A percentile compares a stretch with the other conserved stretches of the same genome.
phyloP scores from a whole-genome alignment of 352 stramenopile species.

The Aphanomyces stellatus region DNA sequence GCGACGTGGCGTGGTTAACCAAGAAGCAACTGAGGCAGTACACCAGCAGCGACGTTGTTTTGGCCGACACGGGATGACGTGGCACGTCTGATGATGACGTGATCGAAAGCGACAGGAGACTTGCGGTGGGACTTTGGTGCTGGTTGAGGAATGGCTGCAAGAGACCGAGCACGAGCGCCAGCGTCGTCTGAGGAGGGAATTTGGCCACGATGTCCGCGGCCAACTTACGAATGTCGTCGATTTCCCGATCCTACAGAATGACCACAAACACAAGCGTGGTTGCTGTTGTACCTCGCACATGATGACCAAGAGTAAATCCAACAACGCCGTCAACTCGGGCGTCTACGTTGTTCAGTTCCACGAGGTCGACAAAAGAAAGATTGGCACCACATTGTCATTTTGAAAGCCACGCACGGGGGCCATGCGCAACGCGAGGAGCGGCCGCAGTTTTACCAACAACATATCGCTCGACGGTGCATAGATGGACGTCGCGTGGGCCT shows the following conservation, averaged over 20 bases:
- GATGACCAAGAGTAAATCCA: background rate
- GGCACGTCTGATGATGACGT: background rate
- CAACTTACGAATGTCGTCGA: slow-evolving; percentile 2
- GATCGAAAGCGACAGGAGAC: no score
- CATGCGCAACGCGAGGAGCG: slow-evolving; percentile 1
- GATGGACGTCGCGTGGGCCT: background rate
- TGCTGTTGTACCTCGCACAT: no score
- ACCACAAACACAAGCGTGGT: no score
- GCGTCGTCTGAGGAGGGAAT: background rate
- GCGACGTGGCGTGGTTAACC: background rate
- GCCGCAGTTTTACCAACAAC: background rate
- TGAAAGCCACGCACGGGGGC: background rate
- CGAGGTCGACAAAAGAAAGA: no score
- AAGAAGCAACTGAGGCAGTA: background rate
- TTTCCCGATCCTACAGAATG: background rate
- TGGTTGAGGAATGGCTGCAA: background rate
- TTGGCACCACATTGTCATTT: no score
- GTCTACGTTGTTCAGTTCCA: no score
- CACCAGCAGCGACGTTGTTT: background rate
- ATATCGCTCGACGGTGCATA: background rate
- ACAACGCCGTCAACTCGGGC: no score
- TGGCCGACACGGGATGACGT: background rate
- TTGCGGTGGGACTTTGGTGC: background rate
- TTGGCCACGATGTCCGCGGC: slow-evolving; percentile 2
- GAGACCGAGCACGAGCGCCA: background rate